phyloP scores from a whole-genome alignment of 225 moss, liverwort and hornwort species.

The Pleurozium schreberi region DNA sequence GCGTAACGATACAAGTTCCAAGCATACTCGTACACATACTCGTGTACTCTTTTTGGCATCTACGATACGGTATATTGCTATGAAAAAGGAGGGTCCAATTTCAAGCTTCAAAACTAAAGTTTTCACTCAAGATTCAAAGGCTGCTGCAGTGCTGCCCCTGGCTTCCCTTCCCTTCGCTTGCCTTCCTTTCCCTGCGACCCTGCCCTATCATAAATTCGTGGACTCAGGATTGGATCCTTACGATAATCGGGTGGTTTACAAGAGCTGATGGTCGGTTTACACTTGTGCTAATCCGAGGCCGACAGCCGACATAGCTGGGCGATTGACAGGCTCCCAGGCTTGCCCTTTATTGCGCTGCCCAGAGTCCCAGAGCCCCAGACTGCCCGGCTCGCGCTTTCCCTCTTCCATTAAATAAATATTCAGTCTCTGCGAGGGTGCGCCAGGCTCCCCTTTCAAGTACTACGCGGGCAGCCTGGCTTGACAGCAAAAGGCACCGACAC shows the following conservation, averaged over 20 bases:
- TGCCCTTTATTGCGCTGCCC: background rate
- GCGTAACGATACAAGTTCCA: background rate
- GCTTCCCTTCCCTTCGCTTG: background rate
- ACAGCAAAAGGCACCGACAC: constrained; percentile 12
- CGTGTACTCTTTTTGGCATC: background rate
- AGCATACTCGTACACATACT: background rate
- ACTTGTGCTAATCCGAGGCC: constrained; percentile 4
- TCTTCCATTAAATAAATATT: background rate
- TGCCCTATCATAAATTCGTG: too few relatives aligned
- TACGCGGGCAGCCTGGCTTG: background rate
- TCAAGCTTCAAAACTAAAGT: background rate
- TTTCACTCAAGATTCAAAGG: background rate
- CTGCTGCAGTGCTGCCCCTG: background rate
- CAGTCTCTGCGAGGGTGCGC: background rate
- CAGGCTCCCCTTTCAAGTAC: background rate
- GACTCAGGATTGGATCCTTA: background rate
- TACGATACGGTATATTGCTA: background rate
- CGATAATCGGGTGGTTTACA: background rate
- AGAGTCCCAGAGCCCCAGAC: background rate
- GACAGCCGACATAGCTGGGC: background rate
- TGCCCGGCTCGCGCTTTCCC: background rate
- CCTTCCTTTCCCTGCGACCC: background rate
- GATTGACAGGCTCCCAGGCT: background rate
- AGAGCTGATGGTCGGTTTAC: background rate
- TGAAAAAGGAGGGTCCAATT: background rate